These are phyloP conservation scores for Rhizoclosmatium globosum DNA, from an alignment of 192 early-diverging fungal species.

Conservation along the genomic window DNA sequence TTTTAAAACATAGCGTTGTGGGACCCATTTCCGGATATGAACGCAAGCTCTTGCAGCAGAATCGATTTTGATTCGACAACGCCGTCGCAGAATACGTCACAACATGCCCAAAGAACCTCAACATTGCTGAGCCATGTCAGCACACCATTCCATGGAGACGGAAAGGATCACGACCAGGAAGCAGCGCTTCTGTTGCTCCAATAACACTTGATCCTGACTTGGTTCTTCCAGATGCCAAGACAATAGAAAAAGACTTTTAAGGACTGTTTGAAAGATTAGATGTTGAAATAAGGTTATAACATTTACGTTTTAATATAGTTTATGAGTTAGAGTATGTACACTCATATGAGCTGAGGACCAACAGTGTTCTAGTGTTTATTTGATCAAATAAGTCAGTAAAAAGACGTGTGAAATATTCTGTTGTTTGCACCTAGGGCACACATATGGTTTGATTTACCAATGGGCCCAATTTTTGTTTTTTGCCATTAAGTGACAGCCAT, in stretches of 20 bases:
- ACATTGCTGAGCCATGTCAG: not conserved
- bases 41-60: not conserved
- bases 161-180: not conserved
- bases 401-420: no score
- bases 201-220: not conserved
- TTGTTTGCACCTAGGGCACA: no score
- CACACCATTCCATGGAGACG: not conserved
- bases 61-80: not conserved
- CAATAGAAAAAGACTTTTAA: not conserved
- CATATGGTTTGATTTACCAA: no score
- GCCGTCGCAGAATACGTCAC: not conserved
- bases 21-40: slow-evolving; percentile 4
- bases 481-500: no score
- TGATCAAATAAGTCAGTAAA: no score
- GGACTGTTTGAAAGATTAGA: not conserved
- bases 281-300: not conserved
- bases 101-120: slow-evolving; percentile 3
- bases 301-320: no score
- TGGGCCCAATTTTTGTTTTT: no score
- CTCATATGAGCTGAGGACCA: no score
- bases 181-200: not conserved
- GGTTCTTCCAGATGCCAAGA: not conserved
- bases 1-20: not conserved
- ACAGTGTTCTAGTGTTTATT: no score
- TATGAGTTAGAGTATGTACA: no score